These are phyloP conservation scores for Aschersonia sp. DNA, from an alignment of 2,329 filamentous ascomycete genomes.

Conservation along the genomic window DNA sequence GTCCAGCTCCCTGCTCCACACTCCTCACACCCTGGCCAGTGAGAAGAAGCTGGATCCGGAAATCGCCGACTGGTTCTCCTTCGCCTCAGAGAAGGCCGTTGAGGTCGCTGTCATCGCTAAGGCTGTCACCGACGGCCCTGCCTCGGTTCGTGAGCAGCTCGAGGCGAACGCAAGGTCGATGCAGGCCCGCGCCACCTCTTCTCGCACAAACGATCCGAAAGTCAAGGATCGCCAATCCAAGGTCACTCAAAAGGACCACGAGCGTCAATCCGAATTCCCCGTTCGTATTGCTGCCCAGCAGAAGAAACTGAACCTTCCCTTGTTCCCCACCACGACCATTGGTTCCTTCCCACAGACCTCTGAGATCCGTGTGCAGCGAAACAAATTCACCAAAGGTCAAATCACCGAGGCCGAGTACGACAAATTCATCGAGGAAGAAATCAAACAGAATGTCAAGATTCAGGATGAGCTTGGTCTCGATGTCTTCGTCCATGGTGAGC, in stretches of 20 bases:
- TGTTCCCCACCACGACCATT: conserved; percentile 98
- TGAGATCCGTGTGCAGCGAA: conserved; percentile 91
- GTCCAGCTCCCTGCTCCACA: conserved; percentile 95
- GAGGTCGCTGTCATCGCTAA: conserved; percentile 92
- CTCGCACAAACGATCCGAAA: conserved; percentile 89
- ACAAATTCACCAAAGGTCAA: conserved; percentile 98
- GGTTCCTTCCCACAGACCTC: conserved; percentile 99
- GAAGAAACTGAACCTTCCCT: conserved; percentile 80
- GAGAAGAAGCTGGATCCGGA: conserved; percentile 97
- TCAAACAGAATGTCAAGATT: conserved; percentile 84
- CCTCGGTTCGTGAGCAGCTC: conserved; percentile 71
- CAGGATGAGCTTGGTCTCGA: conserved; percentile 97
- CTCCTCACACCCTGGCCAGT: conserved; percentile 90
- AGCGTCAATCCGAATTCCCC: conserved; percentile 84
- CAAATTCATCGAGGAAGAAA: conserved; percentile 99
- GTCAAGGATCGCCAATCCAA: conserved; percentile 94
- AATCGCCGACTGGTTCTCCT: conserved; percentile 96
- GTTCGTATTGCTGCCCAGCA: conserved; percentile 76
- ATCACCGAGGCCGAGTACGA: conserved; percentile 89
- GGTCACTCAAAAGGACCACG: conserved; percentile 72
- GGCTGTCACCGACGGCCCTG: conserved; percentile 86
- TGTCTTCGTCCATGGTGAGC: conserved; percentile 96
- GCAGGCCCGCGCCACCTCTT: conserved; percentile 79
- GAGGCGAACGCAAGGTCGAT: conserved; percentile 95
- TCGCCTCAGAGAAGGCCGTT: conserved; percentile 83